Evolutionary conservation across 306 rosid species (phyloP).

Genomic region (Castanea crenata): DNA sequence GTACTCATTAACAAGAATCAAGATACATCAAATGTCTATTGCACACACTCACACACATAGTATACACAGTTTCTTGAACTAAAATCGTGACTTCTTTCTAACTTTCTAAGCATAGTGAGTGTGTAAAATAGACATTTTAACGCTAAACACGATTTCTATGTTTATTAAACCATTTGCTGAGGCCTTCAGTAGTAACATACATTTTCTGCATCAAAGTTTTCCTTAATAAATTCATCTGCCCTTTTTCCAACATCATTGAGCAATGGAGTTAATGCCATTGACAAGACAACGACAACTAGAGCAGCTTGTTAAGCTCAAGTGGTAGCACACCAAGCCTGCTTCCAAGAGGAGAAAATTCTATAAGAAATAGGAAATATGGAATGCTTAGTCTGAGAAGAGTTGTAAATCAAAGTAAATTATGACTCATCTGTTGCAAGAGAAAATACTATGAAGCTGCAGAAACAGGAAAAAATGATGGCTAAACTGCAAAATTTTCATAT

Average conservation of each 20-base stretch:
- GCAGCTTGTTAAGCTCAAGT: slow-evolving; percentile 96
- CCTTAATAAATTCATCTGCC: slow-evolving; percentile 69
- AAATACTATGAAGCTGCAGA: slow-evolving; percentile 42
- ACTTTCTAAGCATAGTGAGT: too few species aligned
- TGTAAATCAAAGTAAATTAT: slow-evolving; percentile 6
- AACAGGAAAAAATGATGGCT: too few species aligned
- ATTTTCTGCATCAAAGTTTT: slow-evolving; percentile 44
- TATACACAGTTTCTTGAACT: too few species aligned
- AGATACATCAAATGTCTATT: too few species aligned
- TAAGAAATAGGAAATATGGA: slow-evolving; percentile 17
- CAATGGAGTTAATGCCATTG: slow-evolving; percentile 94
- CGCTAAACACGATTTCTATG: too few species aligned
- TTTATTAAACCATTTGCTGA: too few species aligned
- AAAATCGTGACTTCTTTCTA: too few species aligned
- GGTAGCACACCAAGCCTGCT: slow-evolving; percentile 96
- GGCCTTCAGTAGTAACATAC: slow-evolving; percentile 34
- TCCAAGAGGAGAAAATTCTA: slow-evolving; percentile 27
- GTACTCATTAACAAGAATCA: too few species aligned
- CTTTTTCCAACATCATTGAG: slow-evolving; percentile 97
- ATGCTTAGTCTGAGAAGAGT: slow-evolving; percentile 12
- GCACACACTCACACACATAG: too few species aligned
- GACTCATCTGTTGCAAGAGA: slow-evolving; percentile 84
- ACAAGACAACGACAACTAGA: slow-evolving; percentile 92
- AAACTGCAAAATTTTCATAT: too few species aligned
- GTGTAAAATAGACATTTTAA: too few species aligned